Percentiles rank a stretch among this genome's conserved stretches.
These are phyloP conservation scores for Circinella umbellata DNA, from an alignment of 371 early-diverging fungal genomes.

Conservation along the genomic window DNA sequence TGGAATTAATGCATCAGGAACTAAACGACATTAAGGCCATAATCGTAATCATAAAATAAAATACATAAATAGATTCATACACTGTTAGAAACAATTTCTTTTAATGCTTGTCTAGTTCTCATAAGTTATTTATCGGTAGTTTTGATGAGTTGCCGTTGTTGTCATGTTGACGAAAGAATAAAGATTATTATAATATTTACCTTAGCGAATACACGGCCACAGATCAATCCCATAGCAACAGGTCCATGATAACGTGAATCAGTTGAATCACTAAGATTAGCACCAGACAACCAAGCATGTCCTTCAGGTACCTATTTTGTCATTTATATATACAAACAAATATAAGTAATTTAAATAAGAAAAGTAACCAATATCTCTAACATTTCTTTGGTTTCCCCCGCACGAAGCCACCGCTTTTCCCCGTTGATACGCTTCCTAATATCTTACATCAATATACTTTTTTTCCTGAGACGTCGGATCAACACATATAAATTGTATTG, in stretches of 20 bases:
- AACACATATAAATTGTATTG: constrained; percentile 64
- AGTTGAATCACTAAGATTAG: constrained; percentile 79
- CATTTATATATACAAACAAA: too few relatives aligned
- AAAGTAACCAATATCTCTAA: too few relatives aligned
- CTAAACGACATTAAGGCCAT: constrained; percentile 38
- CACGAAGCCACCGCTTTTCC: too few relatives aligned
- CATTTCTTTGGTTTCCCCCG: too few relatives aligned
- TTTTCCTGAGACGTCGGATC: constrained; percentile 67
- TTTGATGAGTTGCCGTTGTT: too few relatives aligned
- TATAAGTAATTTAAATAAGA: too few relatives aligned
- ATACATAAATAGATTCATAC: too few relatives aligned
- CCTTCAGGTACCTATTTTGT: constrained; percentile 62
- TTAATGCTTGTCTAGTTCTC: too few relatives aligned
- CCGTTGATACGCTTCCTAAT: neutral
- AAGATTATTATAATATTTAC: constrained; percentile 32
- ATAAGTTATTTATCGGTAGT: too few relatives aligned
- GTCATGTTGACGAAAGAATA: too few relatives aligned
- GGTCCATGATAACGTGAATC: constrained; percentile 88
- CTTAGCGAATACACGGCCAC: constrained; percentile 75
- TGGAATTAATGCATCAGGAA: constrained; percentile 32
- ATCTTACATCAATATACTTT: constrained; percentile 57
- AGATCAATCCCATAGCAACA: constrained; percentile 78
- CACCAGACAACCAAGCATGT: constrained; percentile 79
- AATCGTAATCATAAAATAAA: constrained; percentile 17
- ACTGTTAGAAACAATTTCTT: too few relatives aligned